Conservation (phyloP, 371 early-diverging fungal species). For the Encephalitozoon cuniculi region DNA sequence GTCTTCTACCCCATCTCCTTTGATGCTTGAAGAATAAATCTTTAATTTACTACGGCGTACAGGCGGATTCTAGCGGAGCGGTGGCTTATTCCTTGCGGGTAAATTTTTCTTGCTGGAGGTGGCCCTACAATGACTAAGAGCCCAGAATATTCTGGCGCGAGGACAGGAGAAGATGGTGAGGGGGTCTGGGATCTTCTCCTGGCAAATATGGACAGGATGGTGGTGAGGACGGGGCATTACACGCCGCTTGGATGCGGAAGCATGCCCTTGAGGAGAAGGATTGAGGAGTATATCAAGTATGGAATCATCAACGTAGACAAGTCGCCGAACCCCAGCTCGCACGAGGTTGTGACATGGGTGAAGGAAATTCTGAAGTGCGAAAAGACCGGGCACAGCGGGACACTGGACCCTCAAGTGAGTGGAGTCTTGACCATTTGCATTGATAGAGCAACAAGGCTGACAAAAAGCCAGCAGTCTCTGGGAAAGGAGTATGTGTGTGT, state of each 20-base stretch:
- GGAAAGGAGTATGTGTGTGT: constrained; percentile 93
- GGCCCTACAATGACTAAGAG: not conserved
- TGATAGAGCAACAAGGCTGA: constrained; percentile 93
- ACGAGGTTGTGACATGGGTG: constrained; percentile 99
- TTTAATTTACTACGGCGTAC: not conserved
- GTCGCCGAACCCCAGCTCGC: constrained; percentile 96
- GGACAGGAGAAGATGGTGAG: not conserved
- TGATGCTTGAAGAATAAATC: not conserved
- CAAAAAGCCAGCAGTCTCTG: constrained; percentile 95
- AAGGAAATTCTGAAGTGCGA: constrained; percentile 91
- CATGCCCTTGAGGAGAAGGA: constrained; percentile 82
- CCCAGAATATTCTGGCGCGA: not conserved
- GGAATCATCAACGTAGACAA: constrained; percentile 95
- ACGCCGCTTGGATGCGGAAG: constrained; percentile 88
- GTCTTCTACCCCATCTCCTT: constrained; percentile 49
- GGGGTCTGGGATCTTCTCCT: constrained; percentile 32
- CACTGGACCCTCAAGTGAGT: constrained; percentile 97
- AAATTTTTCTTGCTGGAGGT: not conserved
- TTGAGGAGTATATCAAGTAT: constrained; percentile 73
- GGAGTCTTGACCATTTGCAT: constrained; percentile 96
- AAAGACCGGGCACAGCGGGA: constrained; percentile 97
- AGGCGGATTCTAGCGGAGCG: no score
- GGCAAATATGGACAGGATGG: constrained; percentile 86
- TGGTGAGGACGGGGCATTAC: constrained; percentile 88
- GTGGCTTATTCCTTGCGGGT: not conserved